Conservation (phyloP, 257 asterid species). For the Cinchona pubescens region DNA sequence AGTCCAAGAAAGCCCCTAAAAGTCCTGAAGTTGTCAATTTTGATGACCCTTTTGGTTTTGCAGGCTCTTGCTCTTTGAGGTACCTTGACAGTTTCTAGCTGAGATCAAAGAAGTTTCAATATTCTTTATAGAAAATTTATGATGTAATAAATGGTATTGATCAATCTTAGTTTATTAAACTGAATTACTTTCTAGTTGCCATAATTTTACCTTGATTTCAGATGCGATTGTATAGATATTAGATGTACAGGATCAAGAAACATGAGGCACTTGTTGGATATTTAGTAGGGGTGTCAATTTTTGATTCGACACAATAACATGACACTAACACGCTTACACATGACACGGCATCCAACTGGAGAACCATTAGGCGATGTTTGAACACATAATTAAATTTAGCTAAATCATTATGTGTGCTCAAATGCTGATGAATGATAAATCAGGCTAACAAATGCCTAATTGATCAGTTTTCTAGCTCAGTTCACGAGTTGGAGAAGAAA, state of each 20-base stretch:
- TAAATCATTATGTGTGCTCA: neutral
- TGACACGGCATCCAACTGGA: neutral
- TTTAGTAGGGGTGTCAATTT: too few species aligned
- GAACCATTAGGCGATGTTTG: neutral
- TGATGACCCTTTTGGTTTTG: slow-evolving; percentile 23
- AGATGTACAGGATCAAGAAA: neutral
- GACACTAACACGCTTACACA: too few species aligned
- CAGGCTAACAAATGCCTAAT: neutral
- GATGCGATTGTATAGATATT: neutral
- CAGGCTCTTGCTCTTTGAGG: slow-evolving; percentile 10
- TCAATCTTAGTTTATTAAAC: neutral
- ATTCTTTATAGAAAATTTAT: slow-evolving; percentile 9
- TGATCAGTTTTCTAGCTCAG: neutral
- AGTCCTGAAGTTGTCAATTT: slow-evolving; percentile 19
- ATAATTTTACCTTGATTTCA: neutral
- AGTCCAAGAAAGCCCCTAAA: slow-evolving; percentile 7
- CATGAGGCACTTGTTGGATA: neutral
- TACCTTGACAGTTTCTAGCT: neutral
- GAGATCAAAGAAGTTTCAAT: neutral
- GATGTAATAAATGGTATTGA: neutral
- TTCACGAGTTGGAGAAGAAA: too few species aligned
- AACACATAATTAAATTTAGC: neutral
- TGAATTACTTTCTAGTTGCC: neutral
- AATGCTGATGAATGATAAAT: too few species aligned
- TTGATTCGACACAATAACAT: too few species aligned